phyloP scores from a whole-genome alignment of 805 yeast species.

The Hanseniaspora pseudoguilliermondii region DNA sequence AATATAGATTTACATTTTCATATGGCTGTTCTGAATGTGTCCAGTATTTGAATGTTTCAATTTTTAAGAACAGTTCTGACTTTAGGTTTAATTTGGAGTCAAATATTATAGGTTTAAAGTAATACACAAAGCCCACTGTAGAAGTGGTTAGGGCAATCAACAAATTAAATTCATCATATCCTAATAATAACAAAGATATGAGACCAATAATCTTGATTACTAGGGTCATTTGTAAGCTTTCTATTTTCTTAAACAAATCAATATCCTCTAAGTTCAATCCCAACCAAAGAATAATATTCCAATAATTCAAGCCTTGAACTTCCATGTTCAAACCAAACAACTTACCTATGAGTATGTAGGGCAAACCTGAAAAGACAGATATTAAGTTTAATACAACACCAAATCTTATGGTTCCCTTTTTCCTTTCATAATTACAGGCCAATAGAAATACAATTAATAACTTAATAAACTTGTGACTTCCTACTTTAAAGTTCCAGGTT shows the following conservation, averaged over 20 bases:
- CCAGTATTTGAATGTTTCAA: slow-evolving; percentile 12
- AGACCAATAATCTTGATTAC: not conserved
- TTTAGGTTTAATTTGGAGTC: slow-evolving; percentile 9
- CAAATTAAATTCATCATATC: slow-evolving; percentile 8
- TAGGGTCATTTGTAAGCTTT: not conserved
- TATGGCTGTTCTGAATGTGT: slow-evolving; percentile 3
- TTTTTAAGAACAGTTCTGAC: slow-evolving; percentile 8
- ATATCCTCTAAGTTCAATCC: slow-evolving; percentile 1
- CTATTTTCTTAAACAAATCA: not conserved
- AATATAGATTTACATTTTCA: slow-evolving; percentile 1
- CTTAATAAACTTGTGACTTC: not conserved
- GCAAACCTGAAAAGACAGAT: slow-evolving; percentile 57
- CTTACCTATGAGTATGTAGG: slow-evolving; percentile 42
- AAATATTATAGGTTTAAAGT: slow-evolving; percentile 1
- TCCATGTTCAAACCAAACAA: slow-evolving; percentile 14
- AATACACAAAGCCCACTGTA: slow-evolving; percentile 4
- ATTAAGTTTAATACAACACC: slow-evolving; percentile 65
- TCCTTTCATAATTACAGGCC: slow-evolving; percentile 22
- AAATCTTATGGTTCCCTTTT: slow-evolving; percentile 74
- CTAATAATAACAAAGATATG: not conserved
- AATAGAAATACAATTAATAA: not conserved
- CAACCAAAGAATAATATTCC: slow-evolving; percentile 9
- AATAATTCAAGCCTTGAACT: slow-evolving; percentile 9
- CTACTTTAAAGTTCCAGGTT: slow-evolving; percentile 8
- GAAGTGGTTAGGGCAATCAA: not conserved